A percentile compares a stretch with the other conserved stretches of the same genome.
Conservation (phyloP, 2,329 filamentous ascomycete species). For the Claviceps sp. region DNA sequence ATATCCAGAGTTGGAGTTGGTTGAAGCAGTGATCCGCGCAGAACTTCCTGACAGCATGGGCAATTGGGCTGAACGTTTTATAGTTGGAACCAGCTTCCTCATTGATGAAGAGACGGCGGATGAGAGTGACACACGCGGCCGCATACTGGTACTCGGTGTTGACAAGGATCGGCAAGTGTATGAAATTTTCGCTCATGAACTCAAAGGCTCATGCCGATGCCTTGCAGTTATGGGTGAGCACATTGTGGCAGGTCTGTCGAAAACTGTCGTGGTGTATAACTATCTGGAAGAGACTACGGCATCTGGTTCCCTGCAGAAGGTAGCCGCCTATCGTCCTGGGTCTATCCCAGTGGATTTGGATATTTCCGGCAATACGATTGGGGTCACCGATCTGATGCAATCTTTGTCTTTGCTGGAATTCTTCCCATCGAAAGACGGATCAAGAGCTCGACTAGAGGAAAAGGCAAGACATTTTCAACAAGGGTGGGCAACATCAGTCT, state of each 20-base stretch:
- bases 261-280: constrained; percentile 56
- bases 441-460: constrained; percentile 55
- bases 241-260: constrained; percentile 78
- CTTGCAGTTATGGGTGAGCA: constrained; percentile 61
- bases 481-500: constrained; percentile 69
- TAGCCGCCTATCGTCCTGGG: constrained; percentile 66
- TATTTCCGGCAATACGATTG: constrained; percentile 61
- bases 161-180: constrained; percentile 62
- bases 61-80: constrained; percentile 57
- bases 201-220: constrained; percentile 72
- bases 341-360: constrained; percentile 75
- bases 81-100: constrained; percentile 80
- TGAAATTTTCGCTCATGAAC: constrained; percentile 51
- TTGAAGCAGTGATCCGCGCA: constrained; percentile 73
- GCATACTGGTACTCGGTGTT: constrained; percentile 76
- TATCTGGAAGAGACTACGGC: constrained; percentile 43
- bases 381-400: constrained; percentile 88
- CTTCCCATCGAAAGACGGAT: constrained; percentile 39
- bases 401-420: constrained; percentile 71
- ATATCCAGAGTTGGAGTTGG: constrained; percentile 47
- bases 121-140: constrained; percentile 43
- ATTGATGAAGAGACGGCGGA: constrained; percentile 43
- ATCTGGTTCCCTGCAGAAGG: constrained; percentile 48
- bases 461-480: constrained; percentile 69
- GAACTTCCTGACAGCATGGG: constrained; percentile 50